Evolutionary conservation across 23 red algal genomes (phyloP).

Genomic region (Gracilaria gracilis): DNA sequence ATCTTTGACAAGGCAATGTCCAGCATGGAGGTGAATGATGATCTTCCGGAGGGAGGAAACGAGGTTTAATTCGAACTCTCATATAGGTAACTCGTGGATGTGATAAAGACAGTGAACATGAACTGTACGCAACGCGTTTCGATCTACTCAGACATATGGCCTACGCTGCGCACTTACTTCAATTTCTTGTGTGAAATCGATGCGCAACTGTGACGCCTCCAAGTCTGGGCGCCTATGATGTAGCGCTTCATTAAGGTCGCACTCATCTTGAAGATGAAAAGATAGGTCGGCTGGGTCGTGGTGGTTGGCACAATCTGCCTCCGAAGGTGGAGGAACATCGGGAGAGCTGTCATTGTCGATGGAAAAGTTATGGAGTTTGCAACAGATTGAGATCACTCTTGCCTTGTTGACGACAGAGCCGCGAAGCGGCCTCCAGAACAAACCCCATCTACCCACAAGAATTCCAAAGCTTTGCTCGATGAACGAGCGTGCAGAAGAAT

Average conservation of each 20-base stretch:
- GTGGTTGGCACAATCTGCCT: background rate
- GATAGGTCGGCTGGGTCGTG: background rate
- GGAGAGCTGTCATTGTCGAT: background rate
- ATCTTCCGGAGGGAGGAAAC: too few species aligned
- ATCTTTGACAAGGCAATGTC: too few species aligned
- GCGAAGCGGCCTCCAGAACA: background rate
- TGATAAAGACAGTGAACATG: too few species aligned
- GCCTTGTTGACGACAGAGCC: background rate
- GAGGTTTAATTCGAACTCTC: too few species aligned
- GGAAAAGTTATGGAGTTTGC: conserved; percentile 19
- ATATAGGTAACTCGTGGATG: too few species aligned
- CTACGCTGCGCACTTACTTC: too few species aligned
- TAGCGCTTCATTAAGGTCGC: too few species aligned
- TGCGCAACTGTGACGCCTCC: too few species aligned
- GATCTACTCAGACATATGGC: background rate
- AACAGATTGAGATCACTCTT: background rate
- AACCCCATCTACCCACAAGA: background rate
- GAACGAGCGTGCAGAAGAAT: background rate
- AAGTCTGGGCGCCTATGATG: too few species aligned
- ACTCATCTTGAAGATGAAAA: conserved; percentile 20
- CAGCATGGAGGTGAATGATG: too few species aligned
- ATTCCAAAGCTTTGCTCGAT: conserved; percentile 23
- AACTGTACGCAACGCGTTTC: background rate
- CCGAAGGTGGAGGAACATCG: too few species aligned
- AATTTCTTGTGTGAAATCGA: too few species aligned